These are phyloP conservation scores for Graphium sp. DNA, from an alignment of 2,329 filamentous ascomycete species.

Conservation along the genomic window DNA sequence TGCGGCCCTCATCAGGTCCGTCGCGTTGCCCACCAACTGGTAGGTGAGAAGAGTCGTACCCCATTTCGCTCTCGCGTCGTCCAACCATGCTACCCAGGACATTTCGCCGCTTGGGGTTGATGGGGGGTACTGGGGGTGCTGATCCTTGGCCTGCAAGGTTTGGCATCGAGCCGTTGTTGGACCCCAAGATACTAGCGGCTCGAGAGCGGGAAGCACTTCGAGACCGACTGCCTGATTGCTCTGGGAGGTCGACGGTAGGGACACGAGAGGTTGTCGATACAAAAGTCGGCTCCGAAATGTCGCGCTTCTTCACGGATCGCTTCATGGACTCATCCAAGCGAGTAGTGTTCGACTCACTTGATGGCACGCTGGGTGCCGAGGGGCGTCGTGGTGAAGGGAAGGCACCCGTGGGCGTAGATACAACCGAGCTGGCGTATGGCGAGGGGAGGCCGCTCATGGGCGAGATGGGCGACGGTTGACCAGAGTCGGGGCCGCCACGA, in stretches of 20 bases:
- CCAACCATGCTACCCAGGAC: conserved; percentile 18
- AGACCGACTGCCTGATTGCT: conserved; percentile 13
- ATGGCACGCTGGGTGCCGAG: conserved; percentile 13
- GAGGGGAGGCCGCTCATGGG: conserved; percentile 17
- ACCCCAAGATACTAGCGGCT: conserved; percentile 15
- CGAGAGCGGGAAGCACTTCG: conserved; percentile 20
- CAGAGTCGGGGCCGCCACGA: conserved; percentile 17
- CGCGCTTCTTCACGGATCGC: conserved; percentile 24
- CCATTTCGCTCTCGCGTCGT: conserved; percentile 15
- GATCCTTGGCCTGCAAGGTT: conserved; percentile 15
- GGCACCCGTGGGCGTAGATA: conserved; percentile 14
- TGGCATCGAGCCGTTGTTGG: conserved; percentile 15
- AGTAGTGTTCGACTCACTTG: conserved; percentile 9
- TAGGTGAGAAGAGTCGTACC: conserved; percentile 2
- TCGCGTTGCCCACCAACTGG: background rate
- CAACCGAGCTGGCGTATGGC: conserved; percentile 14
- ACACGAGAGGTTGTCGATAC: conserved; percentile 27
- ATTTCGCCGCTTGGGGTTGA: conserved; percentile 38
- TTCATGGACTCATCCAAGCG: conserved; percentile 20
- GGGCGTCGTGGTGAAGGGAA: conserved; percentile 16
- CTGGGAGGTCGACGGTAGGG: conserved; percentile 21
- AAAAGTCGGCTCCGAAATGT: conserved; percentile 33
- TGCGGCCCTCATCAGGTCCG: conserved; percentile 9
- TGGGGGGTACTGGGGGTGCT: conserved; percentile 36
- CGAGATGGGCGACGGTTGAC: conserved; percentile 27